phyloP scores from a whole-genome alignment of 2,329 filamentous ascomycete genomes.

The Rhinocladiella mackenziei region DNA sequence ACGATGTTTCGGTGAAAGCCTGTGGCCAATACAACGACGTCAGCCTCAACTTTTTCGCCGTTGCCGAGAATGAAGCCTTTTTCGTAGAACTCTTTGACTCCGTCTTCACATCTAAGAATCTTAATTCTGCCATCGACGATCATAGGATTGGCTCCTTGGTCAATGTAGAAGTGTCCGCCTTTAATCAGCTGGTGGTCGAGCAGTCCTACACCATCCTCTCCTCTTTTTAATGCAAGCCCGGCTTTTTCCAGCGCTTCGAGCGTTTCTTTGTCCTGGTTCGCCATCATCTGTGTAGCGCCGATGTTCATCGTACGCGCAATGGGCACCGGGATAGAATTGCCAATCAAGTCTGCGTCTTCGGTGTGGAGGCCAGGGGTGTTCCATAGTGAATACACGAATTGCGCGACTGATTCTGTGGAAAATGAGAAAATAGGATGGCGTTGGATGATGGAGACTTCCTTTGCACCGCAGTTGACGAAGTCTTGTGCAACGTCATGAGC shows the following conservation, averaged over 20 bases:
- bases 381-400: conserved; percentile 53
- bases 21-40: conserved; percentile 61
- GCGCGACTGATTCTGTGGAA: too few relatives aligned
- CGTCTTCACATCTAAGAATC: conserved; percentile 49
- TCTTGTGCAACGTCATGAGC: conserved; percentile 43
- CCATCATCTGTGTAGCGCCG: conserved; percentile 37
- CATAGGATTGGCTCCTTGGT: conserved; percentile 48
- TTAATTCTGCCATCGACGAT: conserved; percentile 59
- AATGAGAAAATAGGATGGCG: conserved; percentile 25
- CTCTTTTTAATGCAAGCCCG: conserved; percentile 45
- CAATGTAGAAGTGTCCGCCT: conserved; percentile 55
- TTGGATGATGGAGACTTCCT: conserved; percentile 53
- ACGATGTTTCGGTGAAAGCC: conserved; percentile 65
- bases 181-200: conserved; percentile 44
- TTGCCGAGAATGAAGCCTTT: conserved; percentile 5
- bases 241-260: conserved; percentile 46
- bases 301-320: conserved; percentile 47
- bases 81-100: conserved; percentile 42
- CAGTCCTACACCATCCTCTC: conserved; percentile 42
- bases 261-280: conserved; percentile 42
- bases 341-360: conserved; percentile 50
- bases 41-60: conserved; percentile 39
- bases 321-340: conserved; percentile 46
- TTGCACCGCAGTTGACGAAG: conserved; percentile 46
- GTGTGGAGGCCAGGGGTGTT: conserved; percentile 40